Evolutionary conservation across 2,329 filamentous ascomycete genomes (phyloP), one percentile per base, ranked within the genome.

Genomic region (Emergomyces pasteurianus): DNA sequence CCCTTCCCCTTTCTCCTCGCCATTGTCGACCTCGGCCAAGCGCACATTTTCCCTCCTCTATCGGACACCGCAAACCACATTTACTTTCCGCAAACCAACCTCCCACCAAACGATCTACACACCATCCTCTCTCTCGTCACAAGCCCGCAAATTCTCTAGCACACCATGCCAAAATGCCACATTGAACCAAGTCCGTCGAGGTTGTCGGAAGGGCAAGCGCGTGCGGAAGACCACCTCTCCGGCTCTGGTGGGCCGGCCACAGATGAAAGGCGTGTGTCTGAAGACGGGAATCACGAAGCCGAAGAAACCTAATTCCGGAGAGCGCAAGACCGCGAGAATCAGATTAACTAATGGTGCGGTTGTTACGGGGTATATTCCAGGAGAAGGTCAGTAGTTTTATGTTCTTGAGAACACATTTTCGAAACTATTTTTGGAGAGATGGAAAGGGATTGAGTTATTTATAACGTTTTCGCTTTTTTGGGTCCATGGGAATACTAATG

Each of bases 261-360:
- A 88, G 71, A 86, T 96, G 78, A 97, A 97, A 80, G 94, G 92
- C 68, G 94, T 99, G 43, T 97, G 94, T 75, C 79, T 99, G 65
- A 92, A 95, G 73, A 94, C 97, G 63, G 91, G 90, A 70, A 89
- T 92, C 68, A 91, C 89, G 68, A 91, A 94, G 71, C 94, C 94
- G 61, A 99, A 99, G 86, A 99, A 99, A 78, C 94, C 94, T 66
- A 99, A 99, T 77, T 99, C 94, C 34, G 94, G 92, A 60, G 91
- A 97, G 81, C 83, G 94, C 65, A 99, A 99, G 81, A 94, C 90
- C 61, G 92, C 92, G 2, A 90, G 92, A 80, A 87, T 99, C 23
- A 82, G 92, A 67, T 79, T 99, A 72, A 94, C 89, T 63, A 92
- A 85, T 65, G 94, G 94, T 60, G 90, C 86, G 72, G 83, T 95